Conservation (phyloP, 1,284 basidiomycete genomes). For the Leccinum ponderosum region DNA sequence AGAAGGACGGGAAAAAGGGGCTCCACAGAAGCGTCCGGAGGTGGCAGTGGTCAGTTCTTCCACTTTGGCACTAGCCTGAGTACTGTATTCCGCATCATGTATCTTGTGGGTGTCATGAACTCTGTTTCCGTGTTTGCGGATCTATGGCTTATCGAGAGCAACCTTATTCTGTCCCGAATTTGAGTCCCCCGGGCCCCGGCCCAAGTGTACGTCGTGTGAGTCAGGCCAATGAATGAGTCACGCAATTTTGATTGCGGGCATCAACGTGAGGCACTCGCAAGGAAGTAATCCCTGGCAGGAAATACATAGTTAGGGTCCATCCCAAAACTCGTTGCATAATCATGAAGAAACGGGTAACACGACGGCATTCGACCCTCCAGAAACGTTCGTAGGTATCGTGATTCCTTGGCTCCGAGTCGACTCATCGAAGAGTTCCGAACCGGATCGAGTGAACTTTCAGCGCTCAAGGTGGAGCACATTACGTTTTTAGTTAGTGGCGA, state of each 20-base stretch:
- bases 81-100: neutral
- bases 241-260: neutral
- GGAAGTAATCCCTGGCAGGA: neutral
- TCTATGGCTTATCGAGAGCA: neutral
- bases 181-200: neutral
- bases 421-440: neutral
- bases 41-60: too few relatives aligned
- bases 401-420: neutral
- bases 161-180: neutral
- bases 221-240: neutral
- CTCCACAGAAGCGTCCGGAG: too few relatives aligned
- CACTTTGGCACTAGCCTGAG: too few relatives aligned
- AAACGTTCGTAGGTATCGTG: neutral
- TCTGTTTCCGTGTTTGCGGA: neutral
- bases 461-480: neutral
- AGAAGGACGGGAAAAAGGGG: too few relatives aligned
- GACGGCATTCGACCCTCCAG: neutral
- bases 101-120: neutral
- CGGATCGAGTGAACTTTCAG: neutral
- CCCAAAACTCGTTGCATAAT: neutral
- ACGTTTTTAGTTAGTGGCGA: neutral
- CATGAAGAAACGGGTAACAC: neutral
- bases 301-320: neutral
- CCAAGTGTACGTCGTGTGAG: neutral
- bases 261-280: neutral